Evolutionary conservation across 345 rosid genomes (phyloP), one percentile per base, ranked within the genome.

Genomic region (Dipteronia sinensis): DNA sequence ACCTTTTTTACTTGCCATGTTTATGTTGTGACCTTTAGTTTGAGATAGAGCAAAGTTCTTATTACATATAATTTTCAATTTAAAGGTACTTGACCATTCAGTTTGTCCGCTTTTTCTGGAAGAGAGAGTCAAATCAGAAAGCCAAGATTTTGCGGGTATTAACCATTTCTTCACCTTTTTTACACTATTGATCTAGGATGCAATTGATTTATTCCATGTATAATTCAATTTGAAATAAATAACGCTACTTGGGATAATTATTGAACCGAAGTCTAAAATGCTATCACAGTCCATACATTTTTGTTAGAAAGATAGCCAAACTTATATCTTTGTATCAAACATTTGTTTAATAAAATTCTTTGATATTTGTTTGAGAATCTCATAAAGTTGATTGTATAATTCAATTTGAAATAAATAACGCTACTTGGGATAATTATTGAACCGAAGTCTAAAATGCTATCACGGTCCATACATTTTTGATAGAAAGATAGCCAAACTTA

Each of bases 21-120:
- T 47, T 65, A 31, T 61, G 65, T 72, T 75, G 20, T 75, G 34
- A 74, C 22, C 3, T 61, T 17, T n/a, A 67, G 61, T 31, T 15
- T 70, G 59, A 42, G 64, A 19, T 25, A 62, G 19, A 68, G 71
- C 15, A 49, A 23, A 34, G 53, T 71, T 76, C 12, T 22, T n/a
- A 38, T 12, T 46, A 51, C 67, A n/a, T 3, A 25, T 68, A 38
- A 65, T 76, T 63, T 77, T 74, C 34, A 66, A 79, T 78, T 78
- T 76, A 75, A 81, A 97, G 99, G 92, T 97, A 97, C 84, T 81
- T 93, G 85, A 94, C 98, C n/a, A 87, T 97, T 85, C 99, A 97
- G 86, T 94, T 97, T 86, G 98, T 97, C 69, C 96, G 97, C 0
- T 97, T 97, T 87, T 97, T 97, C 92, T 97, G 98, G 99, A 97